Evolutionary conservation across 768 basidiomycete species (phyloP), one percentile per base, ranked within the genome.

Genomic region (Tylopilus plumbeoviolaceoides): DNA sequence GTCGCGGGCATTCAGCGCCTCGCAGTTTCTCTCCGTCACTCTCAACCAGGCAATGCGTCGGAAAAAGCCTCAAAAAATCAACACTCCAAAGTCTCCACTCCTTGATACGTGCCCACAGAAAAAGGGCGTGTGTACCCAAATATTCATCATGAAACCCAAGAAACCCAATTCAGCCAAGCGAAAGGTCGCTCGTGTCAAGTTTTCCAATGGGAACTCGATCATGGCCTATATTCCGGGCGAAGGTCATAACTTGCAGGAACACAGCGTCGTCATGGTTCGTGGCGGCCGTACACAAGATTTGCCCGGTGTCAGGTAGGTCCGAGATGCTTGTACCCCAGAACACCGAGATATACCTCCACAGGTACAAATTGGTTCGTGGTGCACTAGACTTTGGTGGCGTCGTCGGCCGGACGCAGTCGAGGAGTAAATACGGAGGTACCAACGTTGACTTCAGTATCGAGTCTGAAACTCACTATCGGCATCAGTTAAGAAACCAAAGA

Each of bases 91-190:
- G 59, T 85, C 95, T 0, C 97, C 97, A 0, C 81, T 95, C 10
- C 80, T 99, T 17, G 75, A 88, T 48, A 75, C 69, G 23, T 86
- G 82, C 63, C 90, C 89, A 7, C 95, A 98, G 73, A 82, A 84
- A 63, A 97, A 97, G 66, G 97, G 91, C 44, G 94, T 99, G 55
- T 91, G 91, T 69, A 82, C 87, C 38, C 83, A 85, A 58, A 77
- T 92, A 38, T 82, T 85, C 60, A 90, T 84, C 48, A 82, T 80
- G 59, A 90, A 85, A 62, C 97, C 97, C 21, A 97, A 93, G 77
- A 99, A 99, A 67, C 97, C 97, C 57, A 99, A 99, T 72, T 98
- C 95, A 11, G 95, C 95, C 35, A 93, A 97, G 66, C 91, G 97
- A 55, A 98, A 98, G 75, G 91, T 98, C 51, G 94, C 94, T 41